Conservation (phyloP, 305 asterid genomes). For the Fraxinus latifolia region DNA sequence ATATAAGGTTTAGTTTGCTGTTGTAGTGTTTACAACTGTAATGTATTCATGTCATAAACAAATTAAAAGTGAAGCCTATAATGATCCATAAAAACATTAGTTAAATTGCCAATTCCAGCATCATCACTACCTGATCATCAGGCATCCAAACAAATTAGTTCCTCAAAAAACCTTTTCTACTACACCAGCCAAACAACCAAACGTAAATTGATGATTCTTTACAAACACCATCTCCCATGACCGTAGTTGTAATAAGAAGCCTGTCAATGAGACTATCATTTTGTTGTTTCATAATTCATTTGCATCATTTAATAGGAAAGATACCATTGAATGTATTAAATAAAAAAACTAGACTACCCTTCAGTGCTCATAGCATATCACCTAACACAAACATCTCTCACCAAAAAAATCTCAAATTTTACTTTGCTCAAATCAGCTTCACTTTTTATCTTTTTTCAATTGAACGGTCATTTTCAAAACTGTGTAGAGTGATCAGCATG, state of each 20-base stretch:
- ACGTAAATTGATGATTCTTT: not conserved
- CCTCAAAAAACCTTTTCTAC: conserved; percentile 11
- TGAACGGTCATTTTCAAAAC: not conserved
- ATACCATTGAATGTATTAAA: not conserved
- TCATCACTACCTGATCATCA: not conserved
- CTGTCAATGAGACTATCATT: conserved; percentile 1
- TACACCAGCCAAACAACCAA: not conserved
- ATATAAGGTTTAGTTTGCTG: not conserved
- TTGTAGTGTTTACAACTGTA: not conserved
- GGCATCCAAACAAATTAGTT: conserved; percentile 8
- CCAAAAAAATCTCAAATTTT: not conserved
- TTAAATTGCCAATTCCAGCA: not conserved
- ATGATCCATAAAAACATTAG: not conserved
- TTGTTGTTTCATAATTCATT: not conserved
- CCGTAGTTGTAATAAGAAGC: conserved; percentile 1
- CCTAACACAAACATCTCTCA: not conserved
- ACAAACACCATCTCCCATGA: not conserved
- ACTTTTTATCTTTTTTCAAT: not conserved
- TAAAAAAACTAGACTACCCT: not conserved
- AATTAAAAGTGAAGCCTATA: not conserved
- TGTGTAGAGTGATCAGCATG: not conserved
- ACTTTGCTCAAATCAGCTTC: not conserved
- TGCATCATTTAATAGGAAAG: conserved; percentile 6
- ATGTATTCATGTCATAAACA: not conserved
- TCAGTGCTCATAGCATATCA: conserved; percentile 10